These are phyloP conservation scores for Tuber calosporum DNA, from an alignment of 495 filamentous ascomycete species.

Conservation along the genomic window DNA sequence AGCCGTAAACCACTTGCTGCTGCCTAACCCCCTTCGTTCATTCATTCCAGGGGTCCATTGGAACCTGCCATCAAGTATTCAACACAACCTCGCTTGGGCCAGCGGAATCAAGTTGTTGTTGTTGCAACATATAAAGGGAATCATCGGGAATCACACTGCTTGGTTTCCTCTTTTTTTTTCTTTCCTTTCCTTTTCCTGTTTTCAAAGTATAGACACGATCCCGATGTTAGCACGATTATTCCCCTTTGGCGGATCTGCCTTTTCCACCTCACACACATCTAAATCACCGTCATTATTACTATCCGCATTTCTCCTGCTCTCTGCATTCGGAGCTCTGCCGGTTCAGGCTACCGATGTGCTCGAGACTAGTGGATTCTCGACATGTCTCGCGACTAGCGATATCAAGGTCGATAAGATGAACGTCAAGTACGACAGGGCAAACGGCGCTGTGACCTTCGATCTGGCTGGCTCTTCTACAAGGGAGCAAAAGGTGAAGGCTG, in stretches of 20 bases:
- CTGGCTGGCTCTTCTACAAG: conserved; percentile 67
- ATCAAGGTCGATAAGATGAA: conserved; percentile 69
- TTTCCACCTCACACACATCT: conserved; percentile 13
- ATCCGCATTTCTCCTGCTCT: conserved; percentile 36
- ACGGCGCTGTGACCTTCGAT: conserved; percentile 70
- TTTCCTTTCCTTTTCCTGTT: background rate
- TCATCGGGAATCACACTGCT: conserved; percentile 6
- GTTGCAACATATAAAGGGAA: conserved; percentile 5
- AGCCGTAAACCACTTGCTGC: conserved; percentile 1
- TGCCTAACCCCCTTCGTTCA: conserved; percentile 16
- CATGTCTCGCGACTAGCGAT: conserved; percentile 58
- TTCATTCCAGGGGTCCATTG: conserved; percentile 27
- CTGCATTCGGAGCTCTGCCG: conserved; percentile 41
- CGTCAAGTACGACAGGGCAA: conserved; percentile 68
- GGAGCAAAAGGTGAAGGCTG: conserved; percentile 72
- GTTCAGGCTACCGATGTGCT: conserved; percentile 60
- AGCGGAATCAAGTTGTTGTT: conserved; percentile 2
- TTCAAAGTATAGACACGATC: conserved; percentile 33
- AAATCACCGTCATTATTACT: conserved; percentile 31
- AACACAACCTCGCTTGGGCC: conserved; percentile 19
- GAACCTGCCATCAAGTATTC: background rate
- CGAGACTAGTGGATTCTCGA: conserved; percentile 69
- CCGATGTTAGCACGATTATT: conserved; percentile 41
- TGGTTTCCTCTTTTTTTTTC: conserved; percentile 5
- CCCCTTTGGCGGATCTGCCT: conserved; percentile 24